Conservation (phyloP, 2,329 filamentous ascomycete genomes). For the Neophaeococcomyces aloes region DNA sequence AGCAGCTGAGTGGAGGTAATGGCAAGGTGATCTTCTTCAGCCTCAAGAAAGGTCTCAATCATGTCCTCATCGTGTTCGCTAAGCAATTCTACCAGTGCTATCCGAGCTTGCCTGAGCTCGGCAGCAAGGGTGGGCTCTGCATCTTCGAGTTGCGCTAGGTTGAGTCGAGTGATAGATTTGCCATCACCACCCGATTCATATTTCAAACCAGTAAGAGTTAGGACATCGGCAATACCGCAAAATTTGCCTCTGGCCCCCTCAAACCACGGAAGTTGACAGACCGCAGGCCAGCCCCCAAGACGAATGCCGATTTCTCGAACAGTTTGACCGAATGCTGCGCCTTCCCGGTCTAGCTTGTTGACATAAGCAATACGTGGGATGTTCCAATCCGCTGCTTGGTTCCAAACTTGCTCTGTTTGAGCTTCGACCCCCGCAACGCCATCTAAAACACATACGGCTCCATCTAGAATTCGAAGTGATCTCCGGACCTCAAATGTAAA, state of each 20-base stretch:
- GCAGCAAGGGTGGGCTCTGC: constrained; percentile 43
- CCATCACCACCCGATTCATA: constrained; percentile 62
- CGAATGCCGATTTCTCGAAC: constrained; percentile 75
- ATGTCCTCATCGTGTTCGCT: constrained; percentile 82
- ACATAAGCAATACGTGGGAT: constrained; percentile 76
- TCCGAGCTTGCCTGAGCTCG: constrained; percentile 66
- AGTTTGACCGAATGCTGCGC: constrained; percentile 70
- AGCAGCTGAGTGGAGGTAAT: constrained; percentile 59
- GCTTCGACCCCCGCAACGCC: constrained; percentile 91
- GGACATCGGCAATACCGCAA: constrained; percentile 72
- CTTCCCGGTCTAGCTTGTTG: constrained; percentile 77
- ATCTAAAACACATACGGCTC: constrained; percentile 85
- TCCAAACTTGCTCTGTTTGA: constrained; percentile 94
- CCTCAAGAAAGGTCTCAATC: constrained; percentile 72
- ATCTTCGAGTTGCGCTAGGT: constrained; percentile 43
- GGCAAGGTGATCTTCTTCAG: constrained; percentile 59
- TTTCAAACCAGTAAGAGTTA: constrained; percentile 62
- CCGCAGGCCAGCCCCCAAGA: constrained; percentile 72
- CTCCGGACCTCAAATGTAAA: constrained; percentile 95
- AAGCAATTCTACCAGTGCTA: constrained; percentile 68
- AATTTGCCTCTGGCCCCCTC: constrained; percentile 61
- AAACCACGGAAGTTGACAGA: constrained; percentile 96
- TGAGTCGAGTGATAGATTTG: constrained; percentile 48
- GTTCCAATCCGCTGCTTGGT: constrained; percentile 70
- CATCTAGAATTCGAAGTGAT: constrained; percentile 77